Percentiles rank a stretch among this genome's conserved stretches.
phyloP scores from a whole-genome alignment of 2,329 filamentous ascomycete species.

The Furcasterigmium furcatum region DNA sequence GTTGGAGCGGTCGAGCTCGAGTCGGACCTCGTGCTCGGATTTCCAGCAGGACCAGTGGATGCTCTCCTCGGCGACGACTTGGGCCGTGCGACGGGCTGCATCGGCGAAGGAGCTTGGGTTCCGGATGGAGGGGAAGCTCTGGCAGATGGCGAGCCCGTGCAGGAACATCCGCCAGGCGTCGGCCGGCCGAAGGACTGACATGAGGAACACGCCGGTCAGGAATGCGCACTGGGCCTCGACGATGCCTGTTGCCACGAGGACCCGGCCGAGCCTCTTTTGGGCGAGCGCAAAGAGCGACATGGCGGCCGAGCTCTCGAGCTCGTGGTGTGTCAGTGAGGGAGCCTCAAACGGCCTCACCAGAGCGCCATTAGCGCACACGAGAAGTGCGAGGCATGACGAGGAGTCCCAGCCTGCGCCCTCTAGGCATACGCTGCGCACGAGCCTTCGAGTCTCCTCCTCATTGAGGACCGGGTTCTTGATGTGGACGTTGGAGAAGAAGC shows the following conservation, averaged over 20 bases:
- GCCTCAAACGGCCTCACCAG: constrained; percentile 38
- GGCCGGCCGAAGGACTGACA: constrained; percentile 42
- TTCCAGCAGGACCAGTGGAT: constrained; percentile 56
- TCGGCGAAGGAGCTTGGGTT: constrained; percentile 10
- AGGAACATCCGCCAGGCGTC: constrained; percentile 50
- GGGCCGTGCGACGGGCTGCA: constrained; percentile 12
- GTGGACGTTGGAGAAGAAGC: constrained; percentile 45
- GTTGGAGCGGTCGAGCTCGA: constrained; percentile 33
- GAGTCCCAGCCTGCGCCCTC: constrained; percentile 41
- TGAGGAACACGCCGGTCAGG: constrained; percentile 44
- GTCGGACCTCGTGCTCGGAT: constrained; percentile 46
- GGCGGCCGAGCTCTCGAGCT: constrained; percentile 31
- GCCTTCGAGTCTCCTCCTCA: constrained; percentile 31
- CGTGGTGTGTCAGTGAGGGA: constrained; percentile 25
- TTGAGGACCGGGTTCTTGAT: constrained; percentile 50
- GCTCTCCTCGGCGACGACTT: constrained; percentile 36
- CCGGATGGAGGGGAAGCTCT: constrained; percentile 28
- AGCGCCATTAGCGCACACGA: constrained; percentile 43
- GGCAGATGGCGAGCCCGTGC: constrained; percentile 46
- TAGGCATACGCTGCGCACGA: constrained; percentile 33
- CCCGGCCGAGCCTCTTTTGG: constrained; percentile 42
- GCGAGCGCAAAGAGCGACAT: constrained; percentile 43
- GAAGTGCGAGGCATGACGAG: constrained; percentile 40
- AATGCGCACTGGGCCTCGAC: constrained; percentile 49
- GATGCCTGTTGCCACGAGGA: constrained; percentile 35